Percentiles rank a stretch among this genome's conserved stretches.
Evolutionary conservation across 2,329 filamentous ascomycete species (phyloP).

Genomic region (Pseudofabraea citricarpa): DNA sequence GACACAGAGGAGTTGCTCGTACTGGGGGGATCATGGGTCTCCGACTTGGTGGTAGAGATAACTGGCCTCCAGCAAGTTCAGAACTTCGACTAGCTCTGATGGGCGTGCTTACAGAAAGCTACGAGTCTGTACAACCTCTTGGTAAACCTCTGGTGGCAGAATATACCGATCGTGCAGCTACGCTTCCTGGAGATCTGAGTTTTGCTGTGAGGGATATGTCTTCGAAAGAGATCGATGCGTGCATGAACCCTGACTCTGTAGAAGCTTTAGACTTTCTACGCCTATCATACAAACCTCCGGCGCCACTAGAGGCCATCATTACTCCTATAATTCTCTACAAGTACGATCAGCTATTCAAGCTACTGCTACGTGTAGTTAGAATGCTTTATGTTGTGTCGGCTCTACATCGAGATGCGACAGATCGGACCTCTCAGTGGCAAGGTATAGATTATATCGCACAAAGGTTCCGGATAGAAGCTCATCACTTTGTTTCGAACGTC

Average conservation of each 20-base stretch:
- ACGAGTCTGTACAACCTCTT: constrained; percentile 32
- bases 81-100: constrained; percentile 87
- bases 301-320: constrained; percentile 68
- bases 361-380: constrained; percentile 70
- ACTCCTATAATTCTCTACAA: constrained; percentile 65
- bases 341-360: constrained; percentile 82
- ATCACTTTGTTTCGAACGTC: constrained; percentile 71
- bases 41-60: constrained; percentile 72
- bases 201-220: constrained; percentile 83
- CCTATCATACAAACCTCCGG: constrained; percentile 75
- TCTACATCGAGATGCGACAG: constrained; percentile 54
- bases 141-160: constrained; percentile 25
- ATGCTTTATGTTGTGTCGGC: constrained; percentile 72
- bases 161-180: constrained; percentile 25
- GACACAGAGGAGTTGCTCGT: constrained; percentile 62
- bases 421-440: constrained; percentile 24
- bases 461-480: constrained; percentile 70
- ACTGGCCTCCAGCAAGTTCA: constrained; percentile 91
- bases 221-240: constrained; percentile 72
- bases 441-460: constrained; percentile 16
- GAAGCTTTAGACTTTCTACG: constrained; percentile 91
- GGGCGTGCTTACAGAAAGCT: constrained; percentile 76
- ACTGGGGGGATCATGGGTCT: constrained; percentile 74
- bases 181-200: constrained; percentile 65
- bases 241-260: constrained; percentile 76